Evolutionary conservation across 108 stramenopile species (phyloP), one percentile per base, ranked within the genome.

Genomic region (Cyclostephanos tholiformis): DNA sequence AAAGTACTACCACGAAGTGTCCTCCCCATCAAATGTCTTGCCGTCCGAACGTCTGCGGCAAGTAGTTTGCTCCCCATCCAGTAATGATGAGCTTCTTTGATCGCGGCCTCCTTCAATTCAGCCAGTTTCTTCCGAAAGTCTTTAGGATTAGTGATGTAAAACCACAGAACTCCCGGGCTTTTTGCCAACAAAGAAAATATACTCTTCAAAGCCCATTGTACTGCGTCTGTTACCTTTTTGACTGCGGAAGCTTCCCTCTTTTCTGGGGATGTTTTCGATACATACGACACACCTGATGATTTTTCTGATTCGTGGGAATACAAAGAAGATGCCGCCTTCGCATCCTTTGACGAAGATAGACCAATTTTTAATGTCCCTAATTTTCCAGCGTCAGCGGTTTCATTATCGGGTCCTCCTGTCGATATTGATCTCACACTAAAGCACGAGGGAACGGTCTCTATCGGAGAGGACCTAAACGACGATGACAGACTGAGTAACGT

Each of bases 61-160:
- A 99, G 85, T 48, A 99, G 74, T 69, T 98, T 98, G 67, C 84
- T 90, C 56, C 99, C 99, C 61, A 97, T 83, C 90, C 91, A 97
- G 76, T 97, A 98, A 71, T 99, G 99, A 76, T 97, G 87, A 16
- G 90, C 84, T 74, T 93, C 95, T 30, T 96, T 80, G 68, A 88
- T 82, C 7, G 86, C 83, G 22, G 61, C 38, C 46, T 89, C 84
- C 84, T 94, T 94, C 35, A 95, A 57, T 72, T 88, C 79, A 10
- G 43, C 49, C 14, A 91, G 71, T 58, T 82, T 83, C 26, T 87
- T 79, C 13, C 78, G 61, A 35, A 89, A 85, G 43, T 89, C 91
- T 36, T 60, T 63, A 0, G 89, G 84, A 69, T 93, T 75, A 9
- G 88, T 88, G 9, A 86, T 22, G 66, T 88, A 91, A 66, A 72